These are phyloP conservation scores for Helicocarpus griseus DNA, from an alignment of 2,329 filamentous ascomycete species.

Conservation along the genomic window DNA sequence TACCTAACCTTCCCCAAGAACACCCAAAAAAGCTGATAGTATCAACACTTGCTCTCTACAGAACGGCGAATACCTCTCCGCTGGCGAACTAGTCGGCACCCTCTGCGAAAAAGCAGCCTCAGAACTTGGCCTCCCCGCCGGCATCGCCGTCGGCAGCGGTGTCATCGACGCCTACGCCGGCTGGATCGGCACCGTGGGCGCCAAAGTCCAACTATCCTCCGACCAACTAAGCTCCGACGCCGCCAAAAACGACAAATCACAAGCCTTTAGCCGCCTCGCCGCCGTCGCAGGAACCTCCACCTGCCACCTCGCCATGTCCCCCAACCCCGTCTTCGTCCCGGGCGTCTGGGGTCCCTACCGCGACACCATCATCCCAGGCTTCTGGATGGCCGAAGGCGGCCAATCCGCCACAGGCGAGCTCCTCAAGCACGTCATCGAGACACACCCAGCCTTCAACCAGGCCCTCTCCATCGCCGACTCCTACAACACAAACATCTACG, in stretches of 20 bases:
- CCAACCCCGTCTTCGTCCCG: conserved; percentile 82
- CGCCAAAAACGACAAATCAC: conserved; percentile 74
- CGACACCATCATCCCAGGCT: conserved; percentile 82
- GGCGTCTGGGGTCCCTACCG: conserved; percentile 97
- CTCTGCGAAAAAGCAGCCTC: conserved; percentile 73
- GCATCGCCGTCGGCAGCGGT: conserved; percentile 87
- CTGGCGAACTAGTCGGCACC: conserved; percentile 79
- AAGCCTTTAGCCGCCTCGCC: conserved; percentile 86
- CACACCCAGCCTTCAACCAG: conserved; percentile 80
- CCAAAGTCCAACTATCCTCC: conserved; percentile 69
- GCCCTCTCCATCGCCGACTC: conserved; percentile 69
- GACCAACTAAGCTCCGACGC: conserved; percentile 58
- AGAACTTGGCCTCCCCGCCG: conserved; percentile 74
- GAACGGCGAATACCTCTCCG: conserved; percentile 70
- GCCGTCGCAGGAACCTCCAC: conserved; percentile 95
- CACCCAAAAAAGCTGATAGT: no score
- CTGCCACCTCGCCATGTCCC: conserved; percentile 93
- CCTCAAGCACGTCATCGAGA: conserved; percentile 87
- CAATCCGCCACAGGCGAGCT: conserved; percentile 95
- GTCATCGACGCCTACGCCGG: conserved; percentile 98
- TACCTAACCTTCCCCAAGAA: no score
- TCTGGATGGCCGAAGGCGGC: conserved; percentile 95
- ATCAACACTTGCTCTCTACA: not conserved
- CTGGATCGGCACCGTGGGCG: conserved; percentile 98
- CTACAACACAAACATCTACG: conserved; percentile 82